phyloP scores from a whole-genome alignment of 2,329 filamentous ascomycete species.

The Thelonectria discophora region DNA sequence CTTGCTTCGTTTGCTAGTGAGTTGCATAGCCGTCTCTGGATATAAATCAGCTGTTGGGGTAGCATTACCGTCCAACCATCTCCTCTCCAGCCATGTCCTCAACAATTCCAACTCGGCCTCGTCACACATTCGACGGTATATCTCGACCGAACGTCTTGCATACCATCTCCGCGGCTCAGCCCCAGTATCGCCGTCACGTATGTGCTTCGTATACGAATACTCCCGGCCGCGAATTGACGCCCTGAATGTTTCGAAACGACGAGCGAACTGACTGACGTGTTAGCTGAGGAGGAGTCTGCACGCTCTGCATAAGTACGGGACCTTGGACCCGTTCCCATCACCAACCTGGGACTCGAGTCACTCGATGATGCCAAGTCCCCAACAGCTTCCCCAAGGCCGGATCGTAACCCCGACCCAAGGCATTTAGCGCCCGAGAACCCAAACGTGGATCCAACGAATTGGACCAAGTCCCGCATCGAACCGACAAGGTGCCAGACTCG shows the following conservation, averaged over 20 bases:
- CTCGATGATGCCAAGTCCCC: neutral
- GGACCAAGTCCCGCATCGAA: conserved; percentile 10
- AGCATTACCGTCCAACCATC: neutral
- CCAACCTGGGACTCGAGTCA: neutral
- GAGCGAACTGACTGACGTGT: neutral
- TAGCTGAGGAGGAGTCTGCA: neutral
- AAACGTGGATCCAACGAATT: neutral
- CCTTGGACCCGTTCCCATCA: neutral
- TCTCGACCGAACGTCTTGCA: conserved; percentile 1
- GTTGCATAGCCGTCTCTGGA: neutral
- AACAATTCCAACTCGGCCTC: neutral
- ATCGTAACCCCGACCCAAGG: conserved; percentile 16
- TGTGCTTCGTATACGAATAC: neutral
- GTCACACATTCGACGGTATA: conserved; percentile 12
- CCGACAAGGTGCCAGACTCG: conserved; percentile 32
- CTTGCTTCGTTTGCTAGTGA: neutral
- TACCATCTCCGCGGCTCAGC: conserved; percentile 12
- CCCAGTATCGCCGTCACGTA: neutral
- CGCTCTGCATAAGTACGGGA: neutral
- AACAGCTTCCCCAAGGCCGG: conserved; percentile 5
- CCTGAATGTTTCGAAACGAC: neutral
- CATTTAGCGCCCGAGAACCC: conserved; percentile 17
- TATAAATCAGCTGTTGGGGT: neutral
- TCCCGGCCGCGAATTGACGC: neutral
- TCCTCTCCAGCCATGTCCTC: neutral